Base-by-base conservation (phyloP, 176 grass and related monocot species). In the Zizania latifolia region DNA sequence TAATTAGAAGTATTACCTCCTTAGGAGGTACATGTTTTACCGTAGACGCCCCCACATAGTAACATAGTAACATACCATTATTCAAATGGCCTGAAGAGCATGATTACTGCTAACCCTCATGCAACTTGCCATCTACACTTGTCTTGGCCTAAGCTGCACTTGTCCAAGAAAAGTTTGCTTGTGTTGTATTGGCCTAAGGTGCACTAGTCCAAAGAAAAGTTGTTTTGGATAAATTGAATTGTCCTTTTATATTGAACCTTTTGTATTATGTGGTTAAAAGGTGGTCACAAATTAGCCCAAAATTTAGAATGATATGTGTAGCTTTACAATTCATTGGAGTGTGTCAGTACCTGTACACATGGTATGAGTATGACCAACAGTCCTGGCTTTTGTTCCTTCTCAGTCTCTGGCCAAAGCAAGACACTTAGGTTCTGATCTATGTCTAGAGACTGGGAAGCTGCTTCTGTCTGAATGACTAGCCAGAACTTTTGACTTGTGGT, bases 141-240 rank as follows among this genome's bases (percentile, higher is more conserved):
- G 12, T 15, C 29, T 34, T 68, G 17, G 19, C 24, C 60, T 80
- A 73, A 11, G 10, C 37, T 59, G 41, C 31, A 8, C 19, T 61
- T 36, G 32, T 31, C 62, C 14, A 58, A 86, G 66, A 19, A 79
- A 80, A n/a, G 21, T 23, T 53, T 74, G 6, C 30, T n/a, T 78
- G 10, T 26, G 43, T n/a, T 55, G 16, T 26, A 11, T 23, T 65
- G 6, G 22, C 2, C 17, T 62, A n/a, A n/a, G n/a, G n/a, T n/a
- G n/a, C n/a, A n/a, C n/a, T n/a, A 50, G 59, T 32, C 58, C 10
- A 53, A 84, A 77, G 24, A 77, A 78, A 14, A 31, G 2, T 17
- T 31, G 26, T 10, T 23, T 43, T 84, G 13, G 17, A 19, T 74
- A 19, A 37, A 58, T 19, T 46, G 19, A 38, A 23, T n/a, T 68